phyloP scores from a whole-genome alignment of 2,329 filamentous ascomycete species.

The Alternaria dauci region DNA sequence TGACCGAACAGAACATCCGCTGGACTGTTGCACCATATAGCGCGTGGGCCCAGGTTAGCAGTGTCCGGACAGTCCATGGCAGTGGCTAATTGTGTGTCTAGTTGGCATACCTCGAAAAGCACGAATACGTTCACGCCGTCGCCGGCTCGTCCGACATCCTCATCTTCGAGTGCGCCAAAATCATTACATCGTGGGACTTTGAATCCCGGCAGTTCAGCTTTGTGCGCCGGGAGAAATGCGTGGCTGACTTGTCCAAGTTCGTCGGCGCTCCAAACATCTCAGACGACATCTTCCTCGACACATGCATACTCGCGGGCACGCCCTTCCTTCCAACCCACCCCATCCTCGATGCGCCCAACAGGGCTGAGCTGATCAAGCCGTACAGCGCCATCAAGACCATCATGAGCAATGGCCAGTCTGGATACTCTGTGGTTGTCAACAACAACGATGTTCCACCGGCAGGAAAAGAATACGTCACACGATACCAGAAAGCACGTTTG shows the following conservation, averaged over 20 bases:
- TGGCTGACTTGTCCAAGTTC: constrained; percentile 66
- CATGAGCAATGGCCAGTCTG: constrained; percentile 69
- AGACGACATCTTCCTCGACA: constrained; percentile 82
- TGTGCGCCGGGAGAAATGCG: constrained; percentile 72
- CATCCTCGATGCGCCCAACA: constrained; percentile 70
- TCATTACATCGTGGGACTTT: constrained; percentile 74
- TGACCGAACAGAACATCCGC: constrained; percentile 73
- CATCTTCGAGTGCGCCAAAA: constrained; percentile 81
- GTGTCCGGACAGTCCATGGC: background rate
- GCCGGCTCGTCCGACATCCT: constrained; percentile 87
- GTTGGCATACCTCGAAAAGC: constrained; percentile 80
- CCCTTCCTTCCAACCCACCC: constrained; percentile 83
- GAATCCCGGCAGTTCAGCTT: constrained; percentile 70
- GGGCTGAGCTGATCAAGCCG: constrained; percentile 66
- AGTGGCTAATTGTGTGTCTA: constrained; percentile 43
- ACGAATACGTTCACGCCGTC: constrained; percentile 70
- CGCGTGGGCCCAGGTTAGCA: constrained; percentile 79
- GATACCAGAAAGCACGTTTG: constrained; percentile 85
- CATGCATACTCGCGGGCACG: constrained; percentile 82
- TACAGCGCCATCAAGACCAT: constrained; percentile 82
- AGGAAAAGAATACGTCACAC: constrained; percentile 80
- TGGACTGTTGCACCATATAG: constrained; percentile 88
- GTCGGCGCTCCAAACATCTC: constrained; percentile 58
- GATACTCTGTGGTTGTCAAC: constrained; percentile 76
- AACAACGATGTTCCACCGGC: constrained; percentile 81